Conservation (phyloP, 805 yeast genomes). For the Hanseniaspora osmophila region DNA sequence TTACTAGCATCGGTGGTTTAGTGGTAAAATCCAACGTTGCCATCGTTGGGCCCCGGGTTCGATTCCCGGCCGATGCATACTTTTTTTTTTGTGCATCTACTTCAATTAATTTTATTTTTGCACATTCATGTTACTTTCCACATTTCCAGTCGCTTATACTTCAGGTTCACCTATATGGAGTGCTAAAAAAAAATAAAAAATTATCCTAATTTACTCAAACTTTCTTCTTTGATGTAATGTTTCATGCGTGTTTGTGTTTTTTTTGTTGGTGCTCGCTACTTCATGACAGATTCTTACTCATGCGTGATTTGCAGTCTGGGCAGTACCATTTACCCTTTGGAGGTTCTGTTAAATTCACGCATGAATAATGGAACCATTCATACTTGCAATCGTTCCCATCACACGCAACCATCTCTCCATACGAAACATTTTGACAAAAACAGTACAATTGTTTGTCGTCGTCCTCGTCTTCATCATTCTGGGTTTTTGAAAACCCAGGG, state of each 20-base stretch:
- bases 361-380: slow-evolving; percentile 94
- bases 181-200: too few species aligned
- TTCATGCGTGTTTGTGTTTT: background rate
- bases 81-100: background rate
- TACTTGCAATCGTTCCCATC: slow-evolving; percentile 77
- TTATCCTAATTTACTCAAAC: too few species aligned
- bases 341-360: slow-evolving; percentile 80
- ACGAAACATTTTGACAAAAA: slow-evolving; percentile 85
- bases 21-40: slow-evolving; percentile 26
- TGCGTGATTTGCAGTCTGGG: slow-evolving; percentile 46
- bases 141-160: too few species aligned
- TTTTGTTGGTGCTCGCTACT: too few species aligned
- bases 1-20: slow-evolving; percentile 21
- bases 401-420: slow-evolving; percentile 94
- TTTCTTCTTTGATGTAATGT: too few species aligned
- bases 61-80: slow-evolving; percentile 19
- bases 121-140: too few species aligned
- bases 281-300: too few species aligned
- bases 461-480: slow-evolving; percentile 25
- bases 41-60: slow-evolving; percentile 27
- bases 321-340: slow-evolving; percentile 94
- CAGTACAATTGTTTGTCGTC: slow-evolving; percentile 69
- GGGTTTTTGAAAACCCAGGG: too few species aligned
- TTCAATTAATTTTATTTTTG: background rate
- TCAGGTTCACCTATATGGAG: too few species aligned